Conservation (phyloP, 805 yeast genomes). For the Saccharomycopsis synnaedendra region DNA sequence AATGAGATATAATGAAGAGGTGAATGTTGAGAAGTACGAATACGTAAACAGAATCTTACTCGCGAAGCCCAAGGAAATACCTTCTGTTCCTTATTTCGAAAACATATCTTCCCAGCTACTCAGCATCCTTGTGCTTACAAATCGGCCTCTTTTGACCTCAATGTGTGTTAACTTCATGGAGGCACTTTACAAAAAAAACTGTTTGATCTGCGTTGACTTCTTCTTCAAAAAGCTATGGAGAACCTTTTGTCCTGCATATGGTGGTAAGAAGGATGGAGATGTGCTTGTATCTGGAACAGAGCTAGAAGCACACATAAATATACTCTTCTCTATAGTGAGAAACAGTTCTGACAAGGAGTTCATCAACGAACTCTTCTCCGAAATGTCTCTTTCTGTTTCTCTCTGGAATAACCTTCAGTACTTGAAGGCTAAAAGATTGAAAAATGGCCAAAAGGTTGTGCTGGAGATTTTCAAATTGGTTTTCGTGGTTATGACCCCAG, state of each 20-base stretch:
- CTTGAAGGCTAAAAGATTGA: constrained; percentile 23
- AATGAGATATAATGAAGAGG: constrained; percentile 57
- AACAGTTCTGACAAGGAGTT: constrained; percentile 27
- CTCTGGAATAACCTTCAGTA: constrained; percentile 37
- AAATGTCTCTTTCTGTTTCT: constrained; percentile 21
- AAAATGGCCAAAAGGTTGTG: constrained; percentile 14
- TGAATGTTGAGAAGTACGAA: constrained; percentile 54
- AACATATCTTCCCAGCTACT: constrained; percentile 56
- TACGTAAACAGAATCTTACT: constrained; percentile 57
- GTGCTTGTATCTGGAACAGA: constrained; percentile 33
- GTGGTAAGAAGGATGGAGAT: constrained; percentile 18
- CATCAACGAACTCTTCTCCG: constrained; percentile 21
- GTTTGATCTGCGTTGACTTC: constrained; percentile 44
- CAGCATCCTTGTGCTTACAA: constrained; percentile 42
- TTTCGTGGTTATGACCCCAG: constrained; percentile 16
- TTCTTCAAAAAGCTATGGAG: constrained; percentile 40
- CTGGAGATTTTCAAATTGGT: constrained; percentile 26
- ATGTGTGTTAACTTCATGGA: constrained; percentile 46
- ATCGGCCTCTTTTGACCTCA: constrained; percentile 48
- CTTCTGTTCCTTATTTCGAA: constrained; percentile 39
- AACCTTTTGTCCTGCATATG: not conserved
- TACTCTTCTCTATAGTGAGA: constrained; percentile 49
- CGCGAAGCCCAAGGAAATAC: constrained; percentile 44
- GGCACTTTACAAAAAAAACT: constrained; percentile 38
- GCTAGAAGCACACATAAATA: constrained; percentile 54